These are phyloP conservation scores for Blastobotrys petasosporus DNA, from an alignment of 1,139 yeast genomes.

Conservation along the genomic window DNA sequence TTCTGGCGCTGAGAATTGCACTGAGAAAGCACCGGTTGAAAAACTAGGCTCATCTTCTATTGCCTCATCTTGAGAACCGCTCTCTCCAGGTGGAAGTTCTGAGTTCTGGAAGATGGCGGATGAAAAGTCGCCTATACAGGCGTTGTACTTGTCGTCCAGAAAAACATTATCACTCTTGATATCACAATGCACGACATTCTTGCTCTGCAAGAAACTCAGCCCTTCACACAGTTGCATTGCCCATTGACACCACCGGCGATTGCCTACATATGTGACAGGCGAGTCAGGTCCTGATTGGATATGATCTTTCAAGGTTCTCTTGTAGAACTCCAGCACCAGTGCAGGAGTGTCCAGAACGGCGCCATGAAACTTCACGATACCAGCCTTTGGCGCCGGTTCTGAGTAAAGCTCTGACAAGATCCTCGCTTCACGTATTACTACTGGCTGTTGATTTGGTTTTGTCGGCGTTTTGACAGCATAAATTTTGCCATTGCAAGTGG, in stretches of 20 bases:
- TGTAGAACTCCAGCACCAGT: conserved; percentile 17
- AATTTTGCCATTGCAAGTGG: conserved; percentile 6
- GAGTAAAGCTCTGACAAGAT: conserved; percentile 12
- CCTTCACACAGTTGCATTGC: conserved; percentile 48
- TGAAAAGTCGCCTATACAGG: conserved; percentile 23
- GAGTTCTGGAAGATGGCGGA: conserved; percentile 15
- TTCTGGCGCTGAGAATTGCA: conserved; percentile 25
- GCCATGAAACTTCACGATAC: conserved; percentile 19
- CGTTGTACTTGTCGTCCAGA: conserved; percentile 41
- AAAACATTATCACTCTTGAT: conserved; percentile 87
- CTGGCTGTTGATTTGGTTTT: conserved; percentile 8
- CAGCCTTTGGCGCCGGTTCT: conserved; percentile 1
- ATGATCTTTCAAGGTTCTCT: conserved; percentile 15
- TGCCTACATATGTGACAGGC: conserved; percentile 13
- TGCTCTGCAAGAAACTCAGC: conserved; percentile 47
- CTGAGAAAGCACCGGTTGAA: conserved; percentile 18
- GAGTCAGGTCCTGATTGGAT: conserved; percentile 7
- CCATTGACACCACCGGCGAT: conserved; percentile 29
- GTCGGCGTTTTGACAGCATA: conserved; percentile 19
- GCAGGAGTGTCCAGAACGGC: conserved; percentile 11
- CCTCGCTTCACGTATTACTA: conserved; percentile 17
- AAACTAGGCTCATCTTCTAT: conserved; percentile 4
- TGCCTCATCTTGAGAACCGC: background rate
- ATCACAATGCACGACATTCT: conserved; percentile 66
- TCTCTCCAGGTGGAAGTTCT: conserved; percentile 1